Base-by-base conservation (phyloP, 305 asterid species). In the Solanum hybrid region DNA sequence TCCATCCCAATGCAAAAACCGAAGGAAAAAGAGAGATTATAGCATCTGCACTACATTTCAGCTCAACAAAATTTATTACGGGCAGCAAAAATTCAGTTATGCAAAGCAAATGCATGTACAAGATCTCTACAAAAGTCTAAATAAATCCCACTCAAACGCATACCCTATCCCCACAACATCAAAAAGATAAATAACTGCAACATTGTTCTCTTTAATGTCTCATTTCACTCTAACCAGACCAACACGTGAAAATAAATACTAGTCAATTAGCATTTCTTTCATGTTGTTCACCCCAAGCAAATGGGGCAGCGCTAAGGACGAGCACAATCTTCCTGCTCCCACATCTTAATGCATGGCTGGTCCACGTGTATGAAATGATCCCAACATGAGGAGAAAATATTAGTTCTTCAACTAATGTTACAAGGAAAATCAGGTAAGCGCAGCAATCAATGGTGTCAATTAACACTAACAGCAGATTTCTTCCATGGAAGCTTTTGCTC, bases 71-170 rank as follows among this genome's bases (percentile, higher is more conserved):
- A 51, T 5, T 51, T 32, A 84, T 51, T 51, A 84, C 34, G 75
- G 73, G 76, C 31, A 51, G 87, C 87, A 84, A 84, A 84, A 51
- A 51, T 51, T 84, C 40, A 37, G 71, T 10, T 31, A 51, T 84
- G 87, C 42, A 84, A 31, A 84, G 75, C 86, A 84, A 31, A 51
- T 84, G 87, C 75, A 51, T 84, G 87, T 84, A 84, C 87, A 84
- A 31, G 42, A 84, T 51, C 75, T 51, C 75, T 13, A 51, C 75
- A 51, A 29, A 27, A 84, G 42, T 84, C 45, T 10, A 7, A 84
- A 56, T 51, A n/a, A 84, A 51, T 84, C 75, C 31, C 42, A 84
- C 45, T 29, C 42, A 84, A 84, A 19, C 7, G 75, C 87, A 84
- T 56, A 84, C 31, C 24, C 73, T 45, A 29, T 27, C 87, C 87